These are phyloP conservation scores for Candida montana DNA, from an alignment of 805 yeast species.

Conservation along the genomic window DNA sequence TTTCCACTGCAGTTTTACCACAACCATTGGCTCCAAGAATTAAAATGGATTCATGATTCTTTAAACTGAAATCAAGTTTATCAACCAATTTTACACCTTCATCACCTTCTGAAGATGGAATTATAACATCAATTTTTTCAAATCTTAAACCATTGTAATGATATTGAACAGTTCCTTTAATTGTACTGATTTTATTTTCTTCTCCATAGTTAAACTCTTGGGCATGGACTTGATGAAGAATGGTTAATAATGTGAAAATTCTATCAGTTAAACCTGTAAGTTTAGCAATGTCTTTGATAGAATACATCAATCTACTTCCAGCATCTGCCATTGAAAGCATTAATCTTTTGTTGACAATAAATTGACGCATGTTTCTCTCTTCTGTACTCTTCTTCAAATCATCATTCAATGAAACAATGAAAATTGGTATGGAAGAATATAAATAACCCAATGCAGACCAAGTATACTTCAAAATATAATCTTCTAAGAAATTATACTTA, in stretches of 20 bases:
- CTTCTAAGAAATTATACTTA: constrained; percentile 70
- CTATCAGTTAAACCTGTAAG: constrained; percentile 87
- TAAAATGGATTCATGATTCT: constrained; percentile 54
- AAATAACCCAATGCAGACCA: constrained; percentile 96
- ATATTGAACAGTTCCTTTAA: constrained; percentile 75
- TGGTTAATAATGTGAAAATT: constrained; percentile 69
- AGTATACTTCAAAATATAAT: constrained; percentile 79
- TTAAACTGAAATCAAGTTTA: constrained; percentile 53
- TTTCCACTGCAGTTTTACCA: constrained; percentile 83
- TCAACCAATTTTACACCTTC: constrained; percentile 58
- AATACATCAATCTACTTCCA: constrained; percentile 89
- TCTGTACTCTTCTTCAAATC: constrained; percentile 25
- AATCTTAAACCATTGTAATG: constrained; percentile 76
- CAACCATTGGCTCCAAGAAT: constrained; percentile 85
- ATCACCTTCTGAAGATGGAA: constrained; percentile 62
- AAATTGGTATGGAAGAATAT: constrained; percentile 85
- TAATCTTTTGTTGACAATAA: constrained; percentile 83
- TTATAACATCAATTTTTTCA: constrained; percentile 75
- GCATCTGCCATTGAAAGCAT: constrained; percentile 93
- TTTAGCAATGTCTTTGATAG: constrained; percentile 87
- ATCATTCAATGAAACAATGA: constrained; percentile 44
- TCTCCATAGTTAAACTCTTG: constrained; percentile 34
- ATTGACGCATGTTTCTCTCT: constrained; percentile 73
- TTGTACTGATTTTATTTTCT: constrained; percentile 42
- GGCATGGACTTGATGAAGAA: constrained; percentile 79